Evolutionary conservation across 164 flowering plant genomes (phyloP).

Genomic region (Magnolia sinica): DNA sequence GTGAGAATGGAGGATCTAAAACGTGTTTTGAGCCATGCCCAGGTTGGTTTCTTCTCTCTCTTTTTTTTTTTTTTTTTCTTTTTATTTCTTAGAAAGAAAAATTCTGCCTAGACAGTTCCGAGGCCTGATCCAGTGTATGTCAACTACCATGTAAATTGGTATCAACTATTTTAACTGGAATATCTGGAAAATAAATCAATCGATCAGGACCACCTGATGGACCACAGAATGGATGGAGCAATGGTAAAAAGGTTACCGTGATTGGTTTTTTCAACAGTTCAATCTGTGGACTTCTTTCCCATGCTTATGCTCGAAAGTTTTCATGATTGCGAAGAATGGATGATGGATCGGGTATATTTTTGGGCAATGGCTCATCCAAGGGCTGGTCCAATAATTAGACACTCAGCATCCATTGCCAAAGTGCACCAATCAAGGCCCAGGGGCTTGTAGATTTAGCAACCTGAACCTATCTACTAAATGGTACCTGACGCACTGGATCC

Average conservation of each 20-base stretch:
- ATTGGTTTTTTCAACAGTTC: too few relatives aligned
- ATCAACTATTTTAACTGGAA: background rate
- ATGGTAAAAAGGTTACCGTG: too few relatives aligned
- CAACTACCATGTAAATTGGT: background rate
- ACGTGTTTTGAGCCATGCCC: constrained; percentile 65
- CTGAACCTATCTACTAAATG: background rate
- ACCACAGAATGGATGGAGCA: background rate
- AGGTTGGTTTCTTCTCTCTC: constrained; percentile 25
- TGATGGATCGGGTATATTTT: background rate
- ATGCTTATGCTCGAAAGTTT: background rate
- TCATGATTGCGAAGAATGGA: background rate
- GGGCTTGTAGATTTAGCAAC: background rate
- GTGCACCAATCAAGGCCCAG: background rate
- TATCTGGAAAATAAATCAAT: background rate
- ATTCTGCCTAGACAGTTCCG: background rate
- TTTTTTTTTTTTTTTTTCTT: background rate
- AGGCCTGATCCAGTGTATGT: background rate
- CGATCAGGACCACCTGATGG: background rate
- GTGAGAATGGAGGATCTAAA: constrained; percentile 49
- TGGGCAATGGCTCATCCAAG: background rate
- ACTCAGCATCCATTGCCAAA: background rate
- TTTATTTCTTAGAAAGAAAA: background rate
- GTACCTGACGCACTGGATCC: background rate
- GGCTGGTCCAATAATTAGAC: background rate
- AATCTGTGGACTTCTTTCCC: background rate